A percentile compares a stretch with the other conserved stretches of the same genome.
Evolutionary conservation across 345 rosid species (phyloP).

Genomic region (Salix purpurea): DNA sequence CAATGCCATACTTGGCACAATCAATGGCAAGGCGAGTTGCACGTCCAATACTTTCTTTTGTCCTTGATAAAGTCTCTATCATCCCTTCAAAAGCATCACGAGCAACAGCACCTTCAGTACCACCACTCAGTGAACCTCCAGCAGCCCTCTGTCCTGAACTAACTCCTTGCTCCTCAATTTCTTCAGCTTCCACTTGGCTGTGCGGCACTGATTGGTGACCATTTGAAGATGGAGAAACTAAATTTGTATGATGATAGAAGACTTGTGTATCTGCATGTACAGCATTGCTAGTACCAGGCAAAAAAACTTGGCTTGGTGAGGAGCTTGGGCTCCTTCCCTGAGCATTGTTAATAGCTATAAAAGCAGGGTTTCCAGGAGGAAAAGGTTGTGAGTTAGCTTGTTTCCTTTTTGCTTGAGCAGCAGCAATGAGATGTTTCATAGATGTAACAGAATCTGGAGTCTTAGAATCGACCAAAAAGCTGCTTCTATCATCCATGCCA

Average conservation of each 20-base stretch:
- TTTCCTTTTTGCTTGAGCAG: constrained; percentile 87
- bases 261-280: constrained; percentile 41
- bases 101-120: constrained; percentile 88
- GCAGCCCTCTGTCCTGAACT: constrained; percentile 50
- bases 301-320: constrained; percentile 39
- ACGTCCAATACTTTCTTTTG: constrained; percentile 94
- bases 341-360: constrained; percentile 29
- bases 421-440: constrained; percentile 87
- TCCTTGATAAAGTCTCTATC: constrained; percentile 96
- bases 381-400: constrained; percentile 60
- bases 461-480: constrained; percentile 39
- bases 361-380: constrained; percentile 38
- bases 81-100: constrained; percentile 98
- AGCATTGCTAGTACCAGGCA: constrained; percentile 37
- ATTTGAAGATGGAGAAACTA: constrained; percentile 45
- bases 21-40: constrained; percentile 94
- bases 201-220: constrained; percentile 36
- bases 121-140: constrained; percentile 79
- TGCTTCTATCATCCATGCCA: constrained; percentile 36
- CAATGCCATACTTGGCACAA: constrained; percentile 93
- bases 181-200: constrained; percentile 50
- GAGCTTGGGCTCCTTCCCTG: constrained; percentile 55
- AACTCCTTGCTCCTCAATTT: constrained; percentile 58
- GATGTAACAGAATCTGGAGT: constrained; percentile 58
- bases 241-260: constrained; percentile 29